Evolutionary conservation across 768 basidiomycete genomes (phyloP).

Genomic region (Coprinellus micaceus): DNA sequence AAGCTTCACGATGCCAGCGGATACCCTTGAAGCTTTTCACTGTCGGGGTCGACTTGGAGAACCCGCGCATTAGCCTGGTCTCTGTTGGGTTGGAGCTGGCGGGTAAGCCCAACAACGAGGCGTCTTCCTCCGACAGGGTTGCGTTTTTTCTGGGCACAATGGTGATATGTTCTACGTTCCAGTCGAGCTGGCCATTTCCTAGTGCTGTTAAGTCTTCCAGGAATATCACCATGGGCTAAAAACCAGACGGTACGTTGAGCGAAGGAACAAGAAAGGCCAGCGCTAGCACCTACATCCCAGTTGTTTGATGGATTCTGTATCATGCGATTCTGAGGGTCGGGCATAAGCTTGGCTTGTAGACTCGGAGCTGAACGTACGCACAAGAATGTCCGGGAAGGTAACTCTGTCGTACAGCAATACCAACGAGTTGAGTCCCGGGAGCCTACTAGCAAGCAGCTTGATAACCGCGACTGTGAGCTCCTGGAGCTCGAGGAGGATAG

Average conservation of each 20-base stretch:
- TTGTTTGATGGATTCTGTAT: too few species aligned
- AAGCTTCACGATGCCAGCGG: background rate
- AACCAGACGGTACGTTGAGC: background rate
- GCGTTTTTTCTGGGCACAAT: background rate
- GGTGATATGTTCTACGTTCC: background rate
- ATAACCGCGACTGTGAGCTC: background rate
- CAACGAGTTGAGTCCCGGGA: background rate
- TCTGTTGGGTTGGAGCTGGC: background rate
- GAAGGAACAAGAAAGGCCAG: too few species aligned
- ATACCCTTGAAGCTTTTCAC: background rate
- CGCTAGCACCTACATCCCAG: too few species aligned
- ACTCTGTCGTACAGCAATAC: background rate
- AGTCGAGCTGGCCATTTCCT: background rate
- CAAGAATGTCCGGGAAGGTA: background rate
- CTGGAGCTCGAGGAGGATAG: background rate
- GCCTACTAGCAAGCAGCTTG: background rate
- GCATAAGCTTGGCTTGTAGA: background rate
- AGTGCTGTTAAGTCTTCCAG: background rate
- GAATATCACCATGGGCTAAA: background rate
- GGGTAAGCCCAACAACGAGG: background rate
- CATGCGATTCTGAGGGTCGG: too few species aligned
- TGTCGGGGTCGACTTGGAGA: background rate
- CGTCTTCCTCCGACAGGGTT: background rate
- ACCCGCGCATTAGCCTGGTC: background rate
- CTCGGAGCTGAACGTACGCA: background rate